These are phyloP conservation scores for Acanthamoeba lenticulata DNA, from an alignment of 208 protist genomes.

Conservation along the genomic window DNA sequence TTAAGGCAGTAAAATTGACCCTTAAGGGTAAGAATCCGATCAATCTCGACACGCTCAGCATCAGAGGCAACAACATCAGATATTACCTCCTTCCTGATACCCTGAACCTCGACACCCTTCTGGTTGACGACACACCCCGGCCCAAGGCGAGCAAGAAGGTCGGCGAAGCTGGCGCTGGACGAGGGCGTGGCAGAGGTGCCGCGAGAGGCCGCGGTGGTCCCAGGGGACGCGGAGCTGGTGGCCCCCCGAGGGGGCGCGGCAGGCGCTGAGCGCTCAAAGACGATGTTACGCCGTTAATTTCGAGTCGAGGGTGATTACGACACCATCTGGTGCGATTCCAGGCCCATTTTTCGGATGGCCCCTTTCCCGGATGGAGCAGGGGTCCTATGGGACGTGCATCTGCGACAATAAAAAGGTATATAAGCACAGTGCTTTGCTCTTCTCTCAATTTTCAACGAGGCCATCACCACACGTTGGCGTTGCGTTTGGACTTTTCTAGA, in stretches of 20 bases:
- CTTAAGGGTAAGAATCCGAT: slow-evolving; percentile 95
- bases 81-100: slow-evolving; percentile 98
- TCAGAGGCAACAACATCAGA: slow-evolving; percentile 97
- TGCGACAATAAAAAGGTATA: too few species aligned
- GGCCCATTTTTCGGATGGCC: too few species aligned
- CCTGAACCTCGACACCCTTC: slow-evolving; percentile 95
- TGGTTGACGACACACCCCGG: slow-evolving; percentile 74
- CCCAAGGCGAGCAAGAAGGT: slow-evolving; percentile 36
- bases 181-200: slow-evolving; percentile 41
- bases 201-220: not conserved
- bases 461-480: not conserved
- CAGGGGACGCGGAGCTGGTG: slow-evolving; percentile 4
- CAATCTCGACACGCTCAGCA: slow-evolving; percentile 95
- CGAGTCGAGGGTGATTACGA: too few species aligned
- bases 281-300: too few species aligned
- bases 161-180: not conserved
- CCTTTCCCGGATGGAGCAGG: too few species aligned
- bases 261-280: not conserved
- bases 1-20: slow-evolving; percentile 98
- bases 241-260: not conserved
- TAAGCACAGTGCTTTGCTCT: not conserved
- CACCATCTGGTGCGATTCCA: too few species aligned
- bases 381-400: too few species aligned
- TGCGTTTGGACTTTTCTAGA: not conserved
- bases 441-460: not conserved